Percentiles rank a stretch among this genome's conserved stretches.
Conservation (phyloP, 345 rosid genomes). For the Diplotaxis tenuifolia region DNA sequence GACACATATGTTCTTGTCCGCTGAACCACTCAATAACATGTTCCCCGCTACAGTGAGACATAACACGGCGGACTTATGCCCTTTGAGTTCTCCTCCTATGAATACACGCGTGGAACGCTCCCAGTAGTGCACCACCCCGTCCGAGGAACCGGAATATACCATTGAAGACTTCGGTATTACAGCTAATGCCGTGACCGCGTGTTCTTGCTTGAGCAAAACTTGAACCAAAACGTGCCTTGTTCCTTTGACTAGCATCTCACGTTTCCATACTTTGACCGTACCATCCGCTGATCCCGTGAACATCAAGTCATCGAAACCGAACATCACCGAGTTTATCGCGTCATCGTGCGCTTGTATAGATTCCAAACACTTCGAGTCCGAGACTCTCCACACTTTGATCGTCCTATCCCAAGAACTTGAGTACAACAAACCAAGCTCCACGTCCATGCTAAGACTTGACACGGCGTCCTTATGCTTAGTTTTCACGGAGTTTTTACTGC, state of each 20-base stretch:
- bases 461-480: slow-evolving; percentile 64
- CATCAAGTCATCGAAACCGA: slow-evolving; percentile 46
- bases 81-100: slow-evolving; percentile 55
- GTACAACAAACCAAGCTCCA: slow-evolving; percentile 51
- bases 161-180: slow-evolving; percentile 43
- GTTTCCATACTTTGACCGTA: slow-evolving; percentile 62
- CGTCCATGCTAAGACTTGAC: slow-evolving; percentile 53
- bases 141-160: slow-evolving; percentile 72
- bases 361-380: slow-evolving; percentile 58
- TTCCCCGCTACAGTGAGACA: slow-evolving; percentile 57
- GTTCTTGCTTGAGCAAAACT: slow-evolving; percentile 60
- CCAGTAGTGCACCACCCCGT: slow-evolving; percentile 69
- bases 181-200: slow-evolving; percentile 74
- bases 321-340: slow-evolving; percentile 57
- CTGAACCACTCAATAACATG: slow-evolving; percentile 79
- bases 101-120: slow-evolving; percentile 49
- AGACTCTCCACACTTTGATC: slow-evolving; percentile 58
- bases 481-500: slow-evolving; percentile 46
- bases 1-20: slow-evolving; percentile 73
- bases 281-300: slow-evolving; percentile 80
- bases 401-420: slow-evolving; percentile 73
- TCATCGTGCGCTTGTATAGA: slow-evolving; percentile 66
- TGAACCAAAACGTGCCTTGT: slow-evolving; percentile 57
- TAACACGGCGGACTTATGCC: slow-evolving; percentile 64
- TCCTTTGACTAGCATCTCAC: slow-evolving; percentile 56